Evolutionary conservation across 2,329 filamentous ascomycete genomes (phyloP), one percentile per base, ranked within the genome.

Genomic region (Hymenoscyphus linearis): DNA sequence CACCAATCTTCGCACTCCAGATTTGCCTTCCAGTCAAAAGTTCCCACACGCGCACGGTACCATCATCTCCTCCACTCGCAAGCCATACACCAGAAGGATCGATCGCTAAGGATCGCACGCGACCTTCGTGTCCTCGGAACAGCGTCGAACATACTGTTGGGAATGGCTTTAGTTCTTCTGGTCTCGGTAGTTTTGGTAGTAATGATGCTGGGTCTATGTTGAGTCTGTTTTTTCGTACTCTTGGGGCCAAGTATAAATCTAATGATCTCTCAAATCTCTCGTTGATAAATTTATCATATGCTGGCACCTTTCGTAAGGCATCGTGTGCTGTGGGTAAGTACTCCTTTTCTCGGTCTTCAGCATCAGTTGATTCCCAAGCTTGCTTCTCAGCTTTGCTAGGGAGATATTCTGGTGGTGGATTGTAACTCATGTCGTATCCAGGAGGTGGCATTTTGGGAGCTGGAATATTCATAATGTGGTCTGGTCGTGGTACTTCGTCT

Each of bases 141-240:
- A 96, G 83, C 5, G 91, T 91, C 52, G 93, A 89, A 69, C 90
- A 93, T 9, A 91, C 86, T 0, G 93, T 96, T 14, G 95, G 95
- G 81, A 98, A 99, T 1, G 95, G 95, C 71, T 91, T 91, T 61
- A 99, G 82, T 71, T 99, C 93, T 70, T 96, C 91, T 0, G 95
- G 93, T 62, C 89, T 90, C 7, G 96, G 95, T 7, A 99, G 81
- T 74, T 97, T 97, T 13, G 95, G 93, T 37, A 99, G 82, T 57
- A 99, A 80, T 40, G 91, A 96, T 74, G 90, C 89, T 2, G 95
- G 95, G 70, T 99, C 95, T 71, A 99, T 98, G 76, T 98, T 96
- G 71, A 99, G 85, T 75, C 93, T 90, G 78, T 93, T 97, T 74
- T 96, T 89, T 63, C 93, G 86, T 60, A 99, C 86, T 71, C 95